Base-by-base conservation (phyloP, 768 basidiomycete genomes). In the Tylopilus sp. region DNA sequence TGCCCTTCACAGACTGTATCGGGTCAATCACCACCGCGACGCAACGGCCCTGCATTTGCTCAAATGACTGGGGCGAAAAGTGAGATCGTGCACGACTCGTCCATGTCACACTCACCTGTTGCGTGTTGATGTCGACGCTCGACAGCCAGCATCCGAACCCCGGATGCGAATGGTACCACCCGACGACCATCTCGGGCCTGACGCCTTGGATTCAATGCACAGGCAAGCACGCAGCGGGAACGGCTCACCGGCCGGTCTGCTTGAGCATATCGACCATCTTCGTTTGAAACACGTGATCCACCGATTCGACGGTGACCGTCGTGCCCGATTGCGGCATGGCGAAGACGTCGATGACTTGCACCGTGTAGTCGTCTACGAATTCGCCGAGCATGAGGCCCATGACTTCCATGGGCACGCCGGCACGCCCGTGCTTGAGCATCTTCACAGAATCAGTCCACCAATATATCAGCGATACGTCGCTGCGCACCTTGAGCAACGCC, bases 101-200 rank as follows among this genome's bases (percentile, higher is more conserved):
- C 45, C 19, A 21, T 37, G 42, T 34, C 24, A 57, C 33, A 51
- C 25, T 45, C 50, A 88, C 95, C 77, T 98, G 97, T 66, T 99
- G 97, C 5, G 97, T 99, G 73, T 98, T 97, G 67, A 98, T 94
- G 74, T 99, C 97, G 21, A 98, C 96, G 62, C 92, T 94, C 42
- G 95, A 98, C 36, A 99, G 77, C 97, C 97, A 99, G 71, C 97
- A 99, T 6, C 97, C 97, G 72, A 98, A 99, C 33, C 97, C 97
- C 50, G 97, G 97, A 77, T 99, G 97, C 34, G 97, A 98, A 73
- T 99, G 97, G 67, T 99, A 99, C 97, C 97, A 99, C 4, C 97
- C 97, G 1, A 99, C 97, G 6, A 98, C 97, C 85, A 88, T 91
- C 76, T 98, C 97, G 29, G 96, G 91, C 62, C 95, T 86, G 53